Evolutionary conservation across 805 yeast species (phyloP).

Genomic region (Jamesozyma jinghongensis): DNA sequence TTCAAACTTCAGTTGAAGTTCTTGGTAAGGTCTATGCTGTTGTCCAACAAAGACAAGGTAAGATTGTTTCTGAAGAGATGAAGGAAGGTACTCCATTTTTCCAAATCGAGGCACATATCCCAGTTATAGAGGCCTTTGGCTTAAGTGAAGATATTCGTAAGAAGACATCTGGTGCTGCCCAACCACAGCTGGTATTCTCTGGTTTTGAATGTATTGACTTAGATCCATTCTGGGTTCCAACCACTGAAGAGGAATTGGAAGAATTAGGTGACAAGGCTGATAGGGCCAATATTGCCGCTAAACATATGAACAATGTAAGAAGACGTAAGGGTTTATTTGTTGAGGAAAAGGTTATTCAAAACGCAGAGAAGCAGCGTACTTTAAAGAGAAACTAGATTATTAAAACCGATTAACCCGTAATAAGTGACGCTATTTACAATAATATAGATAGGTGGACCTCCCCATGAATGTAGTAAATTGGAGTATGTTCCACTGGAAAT

Average conservation of each 20-base stretch:
- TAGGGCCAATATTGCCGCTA: conserved; percentile 80
- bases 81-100: conserved; percentile 98
- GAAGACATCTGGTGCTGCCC: conserved; percentile 92
- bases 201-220: conserved; percentile 81
- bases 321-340: conserved; percentile 81
- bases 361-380: conserved; percentile 91
- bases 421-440: too few species aligned
- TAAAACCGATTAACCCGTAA: background rate
- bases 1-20: conserved; percentile 91
- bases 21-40: conserved; percentile 93
- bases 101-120: conserved; percentile 73
- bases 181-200: conserved; percentile 85
- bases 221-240: conserved; percentile 99
- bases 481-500: too few species aligned
- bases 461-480: too few species aligned
- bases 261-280: conserved; percentile 90
- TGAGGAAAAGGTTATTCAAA: conserved; percentile 81
- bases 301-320: conserved; percentile 74
- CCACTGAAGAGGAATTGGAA: conserved; percentile 92
- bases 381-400: conserved; percentile 51
- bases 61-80: conserved; percentile 83
- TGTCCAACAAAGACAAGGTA: conserved; percentile 80
- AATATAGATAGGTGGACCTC: too few species aligned
- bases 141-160: conserved; percentile 91
- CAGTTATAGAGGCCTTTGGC: conserved; percentile 95